Base-by-base conservation (phyloP, 495 filamentous ascomycete species). In the Penicillium waksmanii region DNA sequence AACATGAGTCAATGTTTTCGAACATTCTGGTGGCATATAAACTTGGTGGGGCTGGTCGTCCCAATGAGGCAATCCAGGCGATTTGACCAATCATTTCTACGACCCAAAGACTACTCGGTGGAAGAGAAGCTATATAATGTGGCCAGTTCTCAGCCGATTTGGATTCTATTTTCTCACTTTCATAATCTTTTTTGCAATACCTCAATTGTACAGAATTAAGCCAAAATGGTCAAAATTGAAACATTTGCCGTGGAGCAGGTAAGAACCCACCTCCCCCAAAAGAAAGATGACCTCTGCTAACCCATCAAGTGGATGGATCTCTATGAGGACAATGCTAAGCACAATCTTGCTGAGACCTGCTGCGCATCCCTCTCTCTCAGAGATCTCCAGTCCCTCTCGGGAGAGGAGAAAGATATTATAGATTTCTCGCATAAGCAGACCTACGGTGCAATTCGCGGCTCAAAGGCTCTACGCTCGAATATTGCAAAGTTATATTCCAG, bases 331-430 rank as follows among this genome's bases (percentile, higher is more conserved):
- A 85, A 81, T 9, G 86, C 85, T 9, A 87, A 87, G 19, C 82
- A 92, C 65, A 95, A 96, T 70, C 82, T 96, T 48, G 91, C 91
- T 53, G 92, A 97, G 72, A 94, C 92, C 0, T 97, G 92, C 73
- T 87, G 84, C 47, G 86, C 89, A 5, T 92, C 91, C 3, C 81
- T 96, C 19, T 96, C 92, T 0, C 73, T 96, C 50, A 77, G 87
- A 31, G 84, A 93, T 19, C 82, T 96, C 1, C 74, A 75, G 6
- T 74, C 68, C 27, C 65, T 91, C 31, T 85, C 77, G 48, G 74
- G 80, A 55, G 75, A 80, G 36, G 68, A 72, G 13, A 72, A 70
- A 17, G 57, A 71, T 21, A 62, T 78, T 21, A 59, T 76, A 47
- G 78, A 73, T 48, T 72, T 48, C n/a, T 80, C 82, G 0, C 77